Evolutionary conservation across 1,139 yeast species (phyloP), one percentile per base, ranked within the genome.

Genomic region (Yamadazyma membranifaciens): DNA sequence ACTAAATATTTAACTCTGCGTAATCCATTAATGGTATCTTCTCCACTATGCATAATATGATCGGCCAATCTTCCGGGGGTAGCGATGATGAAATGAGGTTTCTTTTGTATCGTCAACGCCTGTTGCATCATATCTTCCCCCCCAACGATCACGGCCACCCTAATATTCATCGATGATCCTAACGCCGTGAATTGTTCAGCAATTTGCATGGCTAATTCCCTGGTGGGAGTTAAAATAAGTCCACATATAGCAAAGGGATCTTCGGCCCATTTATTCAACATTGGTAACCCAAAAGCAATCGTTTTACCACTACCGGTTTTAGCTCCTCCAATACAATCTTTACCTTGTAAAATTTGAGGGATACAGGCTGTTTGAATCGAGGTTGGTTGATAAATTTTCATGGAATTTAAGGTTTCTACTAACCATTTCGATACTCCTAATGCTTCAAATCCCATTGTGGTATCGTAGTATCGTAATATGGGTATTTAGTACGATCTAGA

Each of bases 251-350:
- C 99, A 60, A 76, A 78, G 0, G 98, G 98, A 56, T 94, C 98
- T 51, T 82, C 85, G 0, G 97, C 86, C 97, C 98, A 92, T 55
- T 83, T 76, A 1, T 95, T 81, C 42, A 92, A 69, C 89, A 92
- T 92, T 1, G 98, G 98, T 17, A 91, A 94, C 1, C 95, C 98
- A 73, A 92, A 92, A 0, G 98, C 96, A 27, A 94, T 83, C 2
- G 99, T 92, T 59, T 92, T 92, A 76, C 99, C 99, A 26, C 95
- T 84, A 65, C 99, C 99, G 0, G 99, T 92, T 62, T 87, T 87
- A 33, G 99, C 98, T 30, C 98, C 98, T 39, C 98, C 99, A 38
- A 92, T 92, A 61, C 97, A 91, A 61, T 91, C 96, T 51, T 82
- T 78, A 9, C 95, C 97, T 29, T 70, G 72, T 34, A 92, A 60